Evolutionary conservation across 192 early-diverging fungal genomes (phyloP).

Genomic region (Backusella psychrophila): DNA sequence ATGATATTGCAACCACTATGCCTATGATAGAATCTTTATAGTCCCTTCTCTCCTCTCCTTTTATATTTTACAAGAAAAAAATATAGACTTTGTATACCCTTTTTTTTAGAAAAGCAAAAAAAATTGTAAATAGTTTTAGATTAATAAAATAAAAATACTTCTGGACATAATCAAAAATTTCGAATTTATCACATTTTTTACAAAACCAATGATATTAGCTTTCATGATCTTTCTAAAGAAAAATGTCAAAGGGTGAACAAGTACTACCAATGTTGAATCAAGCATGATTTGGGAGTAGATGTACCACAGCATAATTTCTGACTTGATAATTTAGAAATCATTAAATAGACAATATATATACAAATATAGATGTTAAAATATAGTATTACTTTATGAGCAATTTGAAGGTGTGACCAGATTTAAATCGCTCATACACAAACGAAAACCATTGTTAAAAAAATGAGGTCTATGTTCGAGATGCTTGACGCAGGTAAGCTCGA

Average conservation of each 20-base stretch:
- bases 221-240: background rate
- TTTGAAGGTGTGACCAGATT: too few species aligned
- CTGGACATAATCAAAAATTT: background rate
- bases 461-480: too few species aligned
- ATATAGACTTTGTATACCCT: background rate
- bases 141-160: background rate
- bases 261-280: background rate
- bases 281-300: background rate
- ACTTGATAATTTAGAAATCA: too few species aligned
- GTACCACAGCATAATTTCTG: too few species aligned
- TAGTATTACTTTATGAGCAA: too few species aligned
- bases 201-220: background rate
- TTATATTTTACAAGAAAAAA: background rate
- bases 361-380: too few species aligned
- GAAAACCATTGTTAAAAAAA: too few species aligned
- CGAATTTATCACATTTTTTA: background rate
- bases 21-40: background rate
- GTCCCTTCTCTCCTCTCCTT: background rate
- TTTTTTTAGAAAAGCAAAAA: background rate
- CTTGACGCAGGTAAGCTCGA: too few species aligned
- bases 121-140: background rate
- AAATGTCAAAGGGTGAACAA: background rate
- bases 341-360: too few species aligned
- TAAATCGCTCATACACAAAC: too few species aligned
- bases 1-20: conserved; percentile 1